These are phyloP conservation scores for Lactarius quietus DNA, from an alignment of 768 basidiomycete species.

Conservation along the genomic window DNA sequence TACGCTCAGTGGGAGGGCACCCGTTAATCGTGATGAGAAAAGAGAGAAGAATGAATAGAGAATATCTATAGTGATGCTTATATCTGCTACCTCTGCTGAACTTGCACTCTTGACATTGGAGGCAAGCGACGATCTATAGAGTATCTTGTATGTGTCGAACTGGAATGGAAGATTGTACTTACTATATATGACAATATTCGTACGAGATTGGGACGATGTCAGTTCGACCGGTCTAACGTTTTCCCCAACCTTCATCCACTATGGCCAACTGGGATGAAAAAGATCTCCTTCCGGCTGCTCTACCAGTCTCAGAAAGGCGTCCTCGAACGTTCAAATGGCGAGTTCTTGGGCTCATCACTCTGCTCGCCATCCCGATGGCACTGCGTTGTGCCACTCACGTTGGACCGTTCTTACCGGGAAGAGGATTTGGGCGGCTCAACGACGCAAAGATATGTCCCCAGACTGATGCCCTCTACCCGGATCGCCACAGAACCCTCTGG, in stretches of 20 bases:
- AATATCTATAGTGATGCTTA: background rate
- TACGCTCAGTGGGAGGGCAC: slow-evolving; percentile 38
- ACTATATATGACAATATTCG: too few relatives aligned
- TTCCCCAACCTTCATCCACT: too few relatives aligned
- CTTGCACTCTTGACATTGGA: too few relatives aligned
- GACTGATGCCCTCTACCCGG: slow-evolving; percentile 32
- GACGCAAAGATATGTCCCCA: slow-evolving; percentile 27
- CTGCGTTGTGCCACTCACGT: background rate
- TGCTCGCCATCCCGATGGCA: background rate
- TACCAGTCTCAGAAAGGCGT: background rate
- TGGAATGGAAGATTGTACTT: too few relatives aligned
- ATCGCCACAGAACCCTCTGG: slow-evolving; percentile 34
- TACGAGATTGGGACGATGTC: too few relatives aligned
- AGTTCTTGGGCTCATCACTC: background rate
- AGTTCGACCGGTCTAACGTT: background rate
- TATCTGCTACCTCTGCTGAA: background rate
- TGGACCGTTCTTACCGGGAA: background rate
- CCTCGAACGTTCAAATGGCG: background rate
- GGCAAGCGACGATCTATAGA: too few relatives aligned
- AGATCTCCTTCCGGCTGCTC: background rate
- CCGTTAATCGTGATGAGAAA: slow-evolving; percentile 6
- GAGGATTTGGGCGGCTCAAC: background rate
- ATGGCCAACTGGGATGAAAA: background rate
- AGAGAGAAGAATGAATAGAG: slow-evolving; percentile 23
- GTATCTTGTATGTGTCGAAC: too few relatives aligned